Evolutionary conservation across 2,329 filamentous ascomycete genomes (phyloP).

Genomic region (Fusarium transvaalense): DNA sequence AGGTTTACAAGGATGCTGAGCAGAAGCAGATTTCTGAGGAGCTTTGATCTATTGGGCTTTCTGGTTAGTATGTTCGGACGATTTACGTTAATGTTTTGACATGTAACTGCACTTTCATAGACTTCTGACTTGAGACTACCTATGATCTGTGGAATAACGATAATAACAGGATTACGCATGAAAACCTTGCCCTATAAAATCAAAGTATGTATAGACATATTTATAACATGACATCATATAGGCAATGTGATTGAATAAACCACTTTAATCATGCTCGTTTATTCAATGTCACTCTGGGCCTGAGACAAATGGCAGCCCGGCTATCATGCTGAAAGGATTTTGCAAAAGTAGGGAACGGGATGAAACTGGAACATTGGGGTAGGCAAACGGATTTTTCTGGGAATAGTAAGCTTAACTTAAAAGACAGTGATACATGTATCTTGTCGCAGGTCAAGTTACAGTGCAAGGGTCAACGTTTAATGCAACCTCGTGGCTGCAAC

Average conservation of each 20-base stretch:
- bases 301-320: conserved; percentile 20
- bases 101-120: neutral
- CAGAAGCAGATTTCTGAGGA: conserved; percentile 46
- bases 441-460: conserved; percentile 38
- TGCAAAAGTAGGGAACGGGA: conserved; percentile 10
- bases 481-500: conserved; percentile 19
- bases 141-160: neutral
- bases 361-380: conserved; percentile 23
- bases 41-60: conserved; percentile 41
- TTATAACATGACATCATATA: conserved; percentile 12
- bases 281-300: conserved; percentile 23
- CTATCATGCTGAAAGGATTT: conserved; percentile 6
- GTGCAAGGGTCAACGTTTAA: conserved; percentile 18
- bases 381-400: conserved; percentile 1
- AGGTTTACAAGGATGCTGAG: conserved; percentile 49
- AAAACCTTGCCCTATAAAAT: neutral
- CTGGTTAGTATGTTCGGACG: neutral
- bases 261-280: conserved; percentile 14
- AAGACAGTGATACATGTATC: conserved; percentile 7
- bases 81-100: neutral
- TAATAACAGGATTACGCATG: neutral
- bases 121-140: neutral
- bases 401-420: conserved; percentile 19
- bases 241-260: neutral
- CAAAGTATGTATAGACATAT: neutral